These are phyloP conservation scores for Cenchrus americanus DNA, from an alignment of 176 grass and related monocot species.

Conservation along the genomic window DNA sequence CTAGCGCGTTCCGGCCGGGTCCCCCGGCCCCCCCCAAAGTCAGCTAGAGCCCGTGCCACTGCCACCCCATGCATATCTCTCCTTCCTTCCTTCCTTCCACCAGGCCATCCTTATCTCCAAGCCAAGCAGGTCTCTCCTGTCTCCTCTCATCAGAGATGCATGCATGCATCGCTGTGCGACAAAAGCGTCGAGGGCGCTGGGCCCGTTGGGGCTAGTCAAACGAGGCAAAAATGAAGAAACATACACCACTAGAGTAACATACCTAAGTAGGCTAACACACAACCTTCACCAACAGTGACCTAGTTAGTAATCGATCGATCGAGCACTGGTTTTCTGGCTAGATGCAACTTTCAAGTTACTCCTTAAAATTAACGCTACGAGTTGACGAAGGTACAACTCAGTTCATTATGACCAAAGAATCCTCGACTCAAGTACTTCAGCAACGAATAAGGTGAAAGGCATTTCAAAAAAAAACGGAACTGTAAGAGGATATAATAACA, in stretches of 20 bases:
- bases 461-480: neutral
- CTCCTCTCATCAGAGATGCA: neutral
- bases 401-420: neutral
- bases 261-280: neutral
- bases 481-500: neutral
- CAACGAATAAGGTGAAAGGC: neutral
- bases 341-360: neutral
- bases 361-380: neutral
- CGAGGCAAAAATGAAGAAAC: too few species aligned
- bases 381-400: slow-evolving; percentile 8
- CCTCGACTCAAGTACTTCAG: neutral
- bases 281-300: too few species aligned
- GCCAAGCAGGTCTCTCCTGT: neutral
- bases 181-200: neutral
- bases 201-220: too few species aligned
- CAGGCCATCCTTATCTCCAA: neutral
- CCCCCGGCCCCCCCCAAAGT: too few species aligned
- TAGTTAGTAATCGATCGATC: too few species aligned
- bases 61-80: neutral
- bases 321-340: neutral
- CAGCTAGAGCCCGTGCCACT: too few species aligned
- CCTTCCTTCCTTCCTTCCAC: too few species aligned
- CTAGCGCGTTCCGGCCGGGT: too few species aligned
- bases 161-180: neutral
- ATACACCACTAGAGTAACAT: too few species aligned